A percentile compares a stretch with the other conserved stretches of the same genome.
Evolutionary conservation across 176 grass and related monocot species (phyloP).

Genomic region (Aegilops bicornis): DNA sequence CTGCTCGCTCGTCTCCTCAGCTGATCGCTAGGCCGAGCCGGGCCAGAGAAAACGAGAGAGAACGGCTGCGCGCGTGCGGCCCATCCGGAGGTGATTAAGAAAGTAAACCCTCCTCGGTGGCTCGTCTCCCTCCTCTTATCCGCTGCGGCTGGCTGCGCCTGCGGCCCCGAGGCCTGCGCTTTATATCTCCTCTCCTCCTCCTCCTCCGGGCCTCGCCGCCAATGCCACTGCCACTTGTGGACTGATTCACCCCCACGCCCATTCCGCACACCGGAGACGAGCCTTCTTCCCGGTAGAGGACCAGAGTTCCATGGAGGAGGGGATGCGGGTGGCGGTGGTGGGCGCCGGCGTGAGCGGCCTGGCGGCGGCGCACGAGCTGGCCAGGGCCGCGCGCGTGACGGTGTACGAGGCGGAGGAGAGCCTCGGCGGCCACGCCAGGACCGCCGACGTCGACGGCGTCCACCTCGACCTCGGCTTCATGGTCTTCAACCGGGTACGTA

Average conservation of each 20-base stretch:
- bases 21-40: too few species aligned
- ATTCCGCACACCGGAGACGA: not conserved
- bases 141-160: not conserved
- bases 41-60: too few species aligned
- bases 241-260: not conserved
- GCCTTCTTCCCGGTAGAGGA: too few species aligned
- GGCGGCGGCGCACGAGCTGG: conserved; percentile 62
- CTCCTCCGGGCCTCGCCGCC: not conserved
- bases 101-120: not conserved
- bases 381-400: conserved; percentile 38
- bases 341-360: conserved; percentile 81
- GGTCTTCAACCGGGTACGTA: conserved; percentile 80
- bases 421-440: conserved; percentile 78
- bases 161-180: not conserved
- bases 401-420: conserved; percentile 76
- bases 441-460: conserved; percentile 59
- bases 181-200: not conserved
- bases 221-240: not conserved
- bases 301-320: not conserved
- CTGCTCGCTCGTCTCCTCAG: too few species aligned
- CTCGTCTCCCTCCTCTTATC: conserved; percentile 14
- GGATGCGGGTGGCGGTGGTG: conserved; percentile 73
- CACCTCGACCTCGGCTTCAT: conserved; percentile 86
- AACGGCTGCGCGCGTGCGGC: not conserved
- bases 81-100: not conserved